Evolutionary conservation across 148 eudicot genomes (phyloP), one percentile per base, ranked within the genome.

Genomic region (Silene conica): DNA sequence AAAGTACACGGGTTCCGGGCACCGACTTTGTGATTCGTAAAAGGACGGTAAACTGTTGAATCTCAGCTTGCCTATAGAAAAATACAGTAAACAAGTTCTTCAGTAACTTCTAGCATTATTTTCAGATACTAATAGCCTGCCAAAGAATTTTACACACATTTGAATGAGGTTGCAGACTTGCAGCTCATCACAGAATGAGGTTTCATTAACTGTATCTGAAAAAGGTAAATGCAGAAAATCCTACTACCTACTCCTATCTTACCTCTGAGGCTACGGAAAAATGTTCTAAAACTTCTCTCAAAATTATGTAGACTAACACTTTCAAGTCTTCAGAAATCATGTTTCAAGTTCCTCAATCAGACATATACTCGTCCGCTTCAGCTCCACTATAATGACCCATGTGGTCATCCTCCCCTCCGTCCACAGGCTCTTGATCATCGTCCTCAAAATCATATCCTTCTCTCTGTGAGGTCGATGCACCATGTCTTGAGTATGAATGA

Each of bases 351-450:
- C 22, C 23, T 80, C 75, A 86, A 14, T 89, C 92, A 10, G 92
- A 89, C 69, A 80, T 77, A 20, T 84, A 75, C 14, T 89, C 83
- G 26, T 89, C 90, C 4, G 61, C 90, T 19, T 76, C 89, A 56
- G 68, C 89, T 22, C 72, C 91, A 41, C 94, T 89, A 45, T 79
- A 87, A 19, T 86, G 88, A 54, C 83, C 94, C 78, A 78, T 76
- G 13, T 76, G 74, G 34, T 89, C 87, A 62, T 79, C 80, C 45
- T 85, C 86, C 43, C 80, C 86, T 28, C 69, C 77, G 63, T 74
- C 77, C 69, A 80, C 73, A 31, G 15, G 73, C 59, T 83, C 79
- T 22, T 77, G 73, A 23, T 74, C 60, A 8, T 79, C 86, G 31
- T 85, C 90, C 69, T 87, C 89, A 19, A 72, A 56, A 67, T 79